Percentiles rank a stretch among this genome's conserved stretches.
Conservation (phyloP, 768 basidiomycete species). For the Tricholoma sp. region DNA sequence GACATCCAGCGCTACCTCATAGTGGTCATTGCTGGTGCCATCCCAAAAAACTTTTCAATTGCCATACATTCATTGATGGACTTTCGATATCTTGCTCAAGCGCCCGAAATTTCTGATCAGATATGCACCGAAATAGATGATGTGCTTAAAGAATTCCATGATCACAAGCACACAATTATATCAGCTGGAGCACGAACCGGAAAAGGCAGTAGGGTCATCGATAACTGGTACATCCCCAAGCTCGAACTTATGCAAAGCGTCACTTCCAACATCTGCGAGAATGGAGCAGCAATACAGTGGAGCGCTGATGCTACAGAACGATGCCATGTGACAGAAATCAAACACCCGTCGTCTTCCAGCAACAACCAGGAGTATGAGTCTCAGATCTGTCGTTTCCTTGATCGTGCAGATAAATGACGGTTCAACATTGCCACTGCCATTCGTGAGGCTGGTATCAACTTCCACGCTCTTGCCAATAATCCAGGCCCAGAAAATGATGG, state of each 20-base stretch:
- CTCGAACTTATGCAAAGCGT: neutral
- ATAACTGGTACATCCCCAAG: neutral
- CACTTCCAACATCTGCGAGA: neutral
- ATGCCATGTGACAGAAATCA: constrained; percentile 9
- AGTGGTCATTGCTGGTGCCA: constrained; percentile 29
- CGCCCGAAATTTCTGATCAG: neutral
- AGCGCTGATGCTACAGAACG: constrained; percentile 6
- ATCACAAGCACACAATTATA: neutral
- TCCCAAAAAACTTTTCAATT: constrained; percentile 22
- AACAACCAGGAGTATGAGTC: constrained; percentile 8
- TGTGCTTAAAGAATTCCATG: neutral
- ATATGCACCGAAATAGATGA: neutral
- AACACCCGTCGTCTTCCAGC: neutral
- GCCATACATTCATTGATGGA: constrained; percentile 20
- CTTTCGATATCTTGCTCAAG: neutral
- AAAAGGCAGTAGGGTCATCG: neutral
- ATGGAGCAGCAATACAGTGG: constrained; percentile 7
- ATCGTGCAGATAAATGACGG: constrained; percentile 6
- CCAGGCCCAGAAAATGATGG: neutral
- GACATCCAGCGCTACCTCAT: no score
- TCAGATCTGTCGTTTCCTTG: constrained; percentile 8
- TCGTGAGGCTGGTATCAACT: neutral
- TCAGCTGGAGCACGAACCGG: neutral
- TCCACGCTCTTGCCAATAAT: neutral
- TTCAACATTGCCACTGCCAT: constrained; percentile 6